A percentile compares a stretch with the other conserved stretches of the same genome.
Conservation (phyloP, 768 basidiomycete genomes). For the Boletus vermiculosoides region DNA sequence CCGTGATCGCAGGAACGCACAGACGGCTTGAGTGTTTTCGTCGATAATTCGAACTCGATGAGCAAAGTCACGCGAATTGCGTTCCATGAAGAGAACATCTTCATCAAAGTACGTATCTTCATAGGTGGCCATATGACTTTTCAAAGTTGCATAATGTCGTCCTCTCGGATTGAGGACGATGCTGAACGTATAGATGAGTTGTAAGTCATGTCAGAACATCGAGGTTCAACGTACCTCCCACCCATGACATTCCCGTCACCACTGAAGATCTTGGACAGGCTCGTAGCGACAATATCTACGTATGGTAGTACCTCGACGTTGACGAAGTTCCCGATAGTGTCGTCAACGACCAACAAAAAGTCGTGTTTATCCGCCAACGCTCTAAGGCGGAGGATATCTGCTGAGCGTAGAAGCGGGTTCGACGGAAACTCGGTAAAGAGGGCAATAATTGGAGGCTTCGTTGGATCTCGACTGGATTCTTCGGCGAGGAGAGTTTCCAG, state of each 20-base stretch:
- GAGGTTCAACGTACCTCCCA: slow-evolving; percentile 66
- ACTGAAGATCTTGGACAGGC: slow-evolving; percentile 92
- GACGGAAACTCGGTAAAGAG: slow-evolving; percentile 95
- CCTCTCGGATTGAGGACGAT: slow-evolving; percentile 83
- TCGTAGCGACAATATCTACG: slow-evolving; percentile 88
- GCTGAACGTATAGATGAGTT: slow-evolving; percentile 40
- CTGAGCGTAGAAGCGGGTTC: slow-evolving; percentile 88
- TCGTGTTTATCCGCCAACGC: slow-evolving; percentile 82
- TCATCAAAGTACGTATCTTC: slow-evolving; percentile 89
- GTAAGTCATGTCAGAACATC: background rate
- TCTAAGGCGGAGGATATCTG: slow-evolving; percentile 73
- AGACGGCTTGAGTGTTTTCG: slow-evolving; percentile 76
- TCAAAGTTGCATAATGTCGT: slow-evolving; percentile 66
- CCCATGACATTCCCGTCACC: slow-evolving; percentile 97
- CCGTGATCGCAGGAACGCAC: slow-evolving; percentile 69
- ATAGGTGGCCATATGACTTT: slow-evolving; percentile 57
- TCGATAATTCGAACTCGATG: slow-evolving; percentile 76
- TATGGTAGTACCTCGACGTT: slow-evolving; percentile 88
- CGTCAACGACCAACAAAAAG: slow-evolving; percentile 88
- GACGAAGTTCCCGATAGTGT: slow-evolving; percentile 91
- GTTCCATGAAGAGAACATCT: slow-evolving; percentile 96
- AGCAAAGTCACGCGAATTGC: slow-evolving; percentile 92
- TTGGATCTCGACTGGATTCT: slow-evolving; percentile 37
- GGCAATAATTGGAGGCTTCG: slow-evolving; percentile 64
- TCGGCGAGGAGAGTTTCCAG: slow-evolving; percentile 62